phyloP scores from a whole-genome alignment of 2,329 filamentous ascomycete genomes.

The Colletotrichum caudatum region DNA sequence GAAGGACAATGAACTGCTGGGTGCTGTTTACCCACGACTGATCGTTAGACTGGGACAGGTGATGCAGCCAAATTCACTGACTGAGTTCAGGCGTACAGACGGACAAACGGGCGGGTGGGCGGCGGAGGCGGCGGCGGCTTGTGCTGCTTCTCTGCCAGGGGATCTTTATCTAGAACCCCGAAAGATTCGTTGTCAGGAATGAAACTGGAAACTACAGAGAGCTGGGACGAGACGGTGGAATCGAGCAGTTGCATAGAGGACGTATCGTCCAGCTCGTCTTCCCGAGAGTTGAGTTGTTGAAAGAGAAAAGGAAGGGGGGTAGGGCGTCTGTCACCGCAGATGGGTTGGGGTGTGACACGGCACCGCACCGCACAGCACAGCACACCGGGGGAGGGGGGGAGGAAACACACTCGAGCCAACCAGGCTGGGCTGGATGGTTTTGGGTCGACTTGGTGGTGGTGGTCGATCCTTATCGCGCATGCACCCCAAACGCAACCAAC shows the following conservation, averaged over 20 bases:
- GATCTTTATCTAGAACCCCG: neutral
- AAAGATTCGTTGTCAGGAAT: neutral
- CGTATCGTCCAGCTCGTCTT: neutral
- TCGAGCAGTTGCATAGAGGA: neutral
- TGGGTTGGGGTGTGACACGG: constrained; percentile 10
- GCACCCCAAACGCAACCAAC: constrained; percentile 41
- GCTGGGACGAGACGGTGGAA: neutral
- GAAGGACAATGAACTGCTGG: neutral
- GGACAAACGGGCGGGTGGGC: too few species aligned
- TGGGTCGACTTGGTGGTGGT: constrained; percentile 43
- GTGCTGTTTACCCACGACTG: constrained; percentile 11
- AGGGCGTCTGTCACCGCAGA: constrained; percentile 6
- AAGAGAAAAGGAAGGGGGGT: constrained; percentile 8
- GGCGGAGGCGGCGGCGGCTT: neutral
- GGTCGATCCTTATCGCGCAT: constrained; percentile 48
- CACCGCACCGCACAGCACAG: neutral
- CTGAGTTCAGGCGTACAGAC: neutral
- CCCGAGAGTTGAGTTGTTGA: neutral
- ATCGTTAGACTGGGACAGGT: constrained; percentile 4
- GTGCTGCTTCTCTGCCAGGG: neutral
- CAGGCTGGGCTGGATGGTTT: neutral
- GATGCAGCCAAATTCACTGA: constrained; percentile 9
- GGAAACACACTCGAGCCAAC: constrained; percentile 2
- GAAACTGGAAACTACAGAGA: neutral
- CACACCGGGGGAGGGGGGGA: neutral